Percentiles rank a stretch among this genome's conserved stretches.
Conservation (phyloP, 805 yeast species). For the Ascoidea asiatica region DNA sequence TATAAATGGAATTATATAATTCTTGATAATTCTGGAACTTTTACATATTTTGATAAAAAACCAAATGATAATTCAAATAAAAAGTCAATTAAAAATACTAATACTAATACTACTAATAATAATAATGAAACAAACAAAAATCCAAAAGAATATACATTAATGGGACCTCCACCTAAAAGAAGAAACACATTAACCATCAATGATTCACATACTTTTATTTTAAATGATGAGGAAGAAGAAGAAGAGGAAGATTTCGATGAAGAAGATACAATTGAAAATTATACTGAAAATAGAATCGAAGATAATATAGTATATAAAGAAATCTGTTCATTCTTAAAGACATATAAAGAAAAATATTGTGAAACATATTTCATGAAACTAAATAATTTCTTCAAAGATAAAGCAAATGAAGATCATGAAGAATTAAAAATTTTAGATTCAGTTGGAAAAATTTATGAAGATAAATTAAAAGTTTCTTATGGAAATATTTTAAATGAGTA, state of each 20-base stretch:
- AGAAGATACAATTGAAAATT: neutral
- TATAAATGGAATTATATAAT: conserved; percentile 4
- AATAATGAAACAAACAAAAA: no score
- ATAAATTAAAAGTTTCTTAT: no score
- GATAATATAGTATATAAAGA: no score
- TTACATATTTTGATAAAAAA: neutral
- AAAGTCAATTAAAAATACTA: neutral
- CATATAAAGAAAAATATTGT: neutral
- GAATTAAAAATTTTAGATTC: neutral
- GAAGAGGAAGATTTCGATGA: neutral
- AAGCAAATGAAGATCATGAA: neutral
- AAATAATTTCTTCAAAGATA: neutral
- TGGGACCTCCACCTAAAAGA: neutral
- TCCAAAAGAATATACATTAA: no score
- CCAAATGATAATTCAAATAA: no score
- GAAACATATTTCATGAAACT: neutral
- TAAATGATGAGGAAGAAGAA: neutral
- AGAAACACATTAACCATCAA: neutral
- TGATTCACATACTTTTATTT: neutral
- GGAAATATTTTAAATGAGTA: no score
- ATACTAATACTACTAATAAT: neutral
- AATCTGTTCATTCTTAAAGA: neutral
- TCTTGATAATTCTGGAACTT: conserved; percentile 4
- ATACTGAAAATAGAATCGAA: neutral
- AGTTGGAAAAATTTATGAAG: neutral